Conservation (phyloP, 2,329 filamentous ascomycete species). For the Xylariomycetidae sp. region DNA sequence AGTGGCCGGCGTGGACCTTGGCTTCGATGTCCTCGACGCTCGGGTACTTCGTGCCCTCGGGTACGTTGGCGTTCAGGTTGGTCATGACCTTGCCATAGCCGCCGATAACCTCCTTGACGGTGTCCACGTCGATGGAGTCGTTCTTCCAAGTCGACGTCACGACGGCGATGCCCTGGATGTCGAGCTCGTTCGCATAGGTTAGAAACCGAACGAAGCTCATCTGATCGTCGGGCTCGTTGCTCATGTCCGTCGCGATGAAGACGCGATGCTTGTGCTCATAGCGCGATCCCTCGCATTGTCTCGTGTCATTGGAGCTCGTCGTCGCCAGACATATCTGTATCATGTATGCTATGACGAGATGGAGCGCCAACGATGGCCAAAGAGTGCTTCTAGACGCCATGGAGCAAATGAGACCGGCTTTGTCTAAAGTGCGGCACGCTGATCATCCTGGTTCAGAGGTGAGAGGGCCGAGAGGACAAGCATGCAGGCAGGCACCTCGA, state of each 20-base stretch:
- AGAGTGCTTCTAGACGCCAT: no score
- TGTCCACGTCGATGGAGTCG: conserved; percentile 24
- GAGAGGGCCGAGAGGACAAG: no score
- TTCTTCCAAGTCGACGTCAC: conserved; percentile 34
- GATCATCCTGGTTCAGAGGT: no score
- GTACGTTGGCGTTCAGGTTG: conserved; percentile 39
- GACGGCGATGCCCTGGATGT: conserved; percentile 30
- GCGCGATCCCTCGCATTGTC: conserved; percentile 2
- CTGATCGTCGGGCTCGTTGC: conserved; percentile 33
- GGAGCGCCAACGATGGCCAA: no score
- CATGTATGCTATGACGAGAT: no score
- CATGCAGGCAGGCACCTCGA: no score
- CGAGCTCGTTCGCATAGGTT: conserved; percentile 33
- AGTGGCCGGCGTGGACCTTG: conserved; percentile 26
- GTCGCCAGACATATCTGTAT: no score
- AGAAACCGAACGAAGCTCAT: conserved; percentile 31
- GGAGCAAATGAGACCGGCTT: no score
- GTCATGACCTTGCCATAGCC: conserved; percentile 31
- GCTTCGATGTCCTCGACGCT: conserved; percentile 22
- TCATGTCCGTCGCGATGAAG: conserved; percentile 32
- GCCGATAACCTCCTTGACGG: conserved; percentile 30
- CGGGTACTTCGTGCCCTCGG: conserved; percentile 32
- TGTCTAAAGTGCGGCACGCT: no score
- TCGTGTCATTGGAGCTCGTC: no score
- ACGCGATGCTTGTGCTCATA: conserved; percentile 18